Evolutionary conservation across 305 asterid genomes (phyloP).

Genomic region (Petunia hybrid): DNA sequence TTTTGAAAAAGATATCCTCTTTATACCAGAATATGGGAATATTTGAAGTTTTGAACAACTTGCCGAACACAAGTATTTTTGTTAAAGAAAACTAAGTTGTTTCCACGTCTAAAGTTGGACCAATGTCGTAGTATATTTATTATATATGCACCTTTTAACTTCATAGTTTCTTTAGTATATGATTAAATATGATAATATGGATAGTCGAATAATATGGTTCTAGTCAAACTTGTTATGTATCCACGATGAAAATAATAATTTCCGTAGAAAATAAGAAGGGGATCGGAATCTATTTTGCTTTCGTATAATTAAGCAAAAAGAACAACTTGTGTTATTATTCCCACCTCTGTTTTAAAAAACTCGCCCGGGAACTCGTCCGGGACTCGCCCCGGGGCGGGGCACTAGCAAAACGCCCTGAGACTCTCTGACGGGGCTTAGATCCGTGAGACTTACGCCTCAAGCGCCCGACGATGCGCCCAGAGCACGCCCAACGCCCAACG

Average conservation of each 20-base stretch:
- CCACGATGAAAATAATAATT: neutral
- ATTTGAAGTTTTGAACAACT: neutral
- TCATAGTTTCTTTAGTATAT: neutral
- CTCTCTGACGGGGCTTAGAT: too few relatives aligned
- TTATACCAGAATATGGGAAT: neutral
- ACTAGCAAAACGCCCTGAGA: too few relatives aligned
- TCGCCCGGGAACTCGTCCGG: too few relatives aligned
- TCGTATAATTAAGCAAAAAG: neutral
- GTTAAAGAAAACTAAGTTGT: neutral
- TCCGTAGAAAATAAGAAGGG: neutral
- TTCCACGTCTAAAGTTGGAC: constrained; percentile 4
- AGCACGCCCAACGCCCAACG: too few relatives aligned
- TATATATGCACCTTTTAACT: neutral
- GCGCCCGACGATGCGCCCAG: too few relatives aligned
- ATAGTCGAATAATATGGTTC: neutral
- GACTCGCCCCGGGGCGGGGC: too few relatives aligned
- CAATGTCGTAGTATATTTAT: neutral
- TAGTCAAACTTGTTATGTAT: neutral
- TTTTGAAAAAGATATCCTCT: neutral
- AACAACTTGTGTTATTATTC: neutral
- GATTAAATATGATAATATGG: neutral
- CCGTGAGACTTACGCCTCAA: too few relatives aligned
- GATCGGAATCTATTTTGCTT: neutral
- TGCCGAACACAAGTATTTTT: neutral
- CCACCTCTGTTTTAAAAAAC: too few relatives aligned